These are phyloP conservation scores for Aplosporella prunicola DNA, from an alignment of 2,329 filamentous ascomycete species.

Conservation along the genomic window DNA sequence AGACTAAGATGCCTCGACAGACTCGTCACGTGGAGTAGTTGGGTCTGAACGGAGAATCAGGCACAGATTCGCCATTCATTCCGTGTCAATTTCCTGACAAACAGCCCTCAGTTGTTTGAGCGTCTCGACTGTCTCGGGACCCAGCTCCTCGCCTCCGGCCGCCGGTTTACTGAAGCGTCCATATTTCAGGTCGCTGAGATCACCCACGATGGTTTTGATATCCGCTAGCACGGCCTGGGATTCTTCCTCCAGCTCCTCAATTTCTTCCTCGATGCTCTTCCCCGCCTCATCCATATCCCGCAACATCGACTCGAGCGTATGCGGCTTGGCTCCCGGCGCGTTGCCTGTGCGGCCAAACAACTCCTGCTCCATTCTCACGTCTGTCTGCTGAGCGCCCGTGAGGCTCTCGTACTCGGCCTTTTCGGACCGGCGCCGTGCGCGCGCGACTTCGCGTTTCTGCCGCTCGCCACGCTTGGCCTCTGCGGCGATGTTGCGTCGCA, in stretches of 20 bases:
- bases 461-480: constrained; percentile 54
- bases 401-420: constrained; percentile 45
- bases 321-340: constrained; percentile 33
- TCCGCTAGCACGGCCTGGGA: constrained; percentile 50
- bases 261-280: constrained; percentile 56
- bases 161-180: constrained; percentile 52
- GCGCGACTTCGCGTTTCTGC: constrained; percentile 49
- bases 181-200: constrained; percentile 73
- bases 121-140: constrained; percentile 58
- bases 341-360: constrained; percentile 29
- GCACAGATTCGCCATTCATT: too few relatives aligned
- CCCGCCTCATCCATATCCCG: constrained; percentile 60
- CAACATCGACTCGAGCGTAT: constrained; percentile 56
- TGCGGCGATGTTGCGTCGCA: constrained; percentile 55
- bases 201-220: constrained; percentile 57
- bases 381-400: constrained; percentile 52
- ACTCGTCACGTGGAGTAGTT: too few relatives aligned
- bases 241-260: constrained; percentile 56
- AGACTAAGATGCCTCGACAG: too few relatives aligned
- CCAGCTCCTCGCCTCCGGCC: constrained; percentile 50
- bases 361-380: constrained; percentile 38
- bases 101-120: constrained; percentile 54
- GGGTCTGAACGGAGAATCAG: too few relatives aligned
- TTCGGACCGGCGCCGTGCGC: constrained; percentile 43
- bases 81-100: constrained; percentile 33